These are phyloP conservation scores for Lecanicillium sp. DNA, from an alignment of 2,329 filamentous ascomycete genomes.

Conservation along the genomic window DNA sequence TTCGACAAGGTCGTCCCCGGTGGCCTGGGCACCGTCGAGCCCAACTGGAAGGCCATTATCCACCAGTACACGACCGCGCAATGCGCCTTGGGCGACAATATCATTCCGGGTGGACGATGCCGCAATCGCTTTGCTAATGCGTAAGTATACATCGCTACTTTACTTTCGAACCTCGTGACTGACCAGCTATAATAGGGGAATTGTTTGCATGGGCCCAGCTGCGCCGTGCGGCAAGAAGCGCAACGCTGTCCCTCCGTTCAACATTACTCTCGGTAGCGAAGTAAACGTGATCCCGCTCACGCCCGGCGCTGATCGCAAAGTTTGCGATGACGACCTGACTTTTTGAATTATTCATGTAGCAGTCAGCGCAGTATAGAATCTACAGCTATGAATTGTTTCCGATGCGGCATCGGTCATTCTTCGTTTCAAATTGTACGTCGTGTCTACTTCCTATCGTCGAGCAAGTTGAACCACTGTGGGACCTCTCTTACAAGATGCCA, in stretches of 20 bases:
- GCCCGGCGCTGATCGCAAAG: neutral
- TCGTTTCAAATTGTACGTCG: too few relatives aligned
- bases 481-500: conserved; percentile 87
- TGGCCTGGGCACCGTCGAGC: conserved; percentile 17
- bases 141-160: neutral
- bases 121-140: conserved; percentile 8
- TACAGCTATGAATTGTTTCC: too few relatives aligned
- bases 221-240: conserved; percentile 10
- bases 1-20: conserved; percentile 20
- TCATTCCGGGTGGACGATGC: conserved; percentile 6
- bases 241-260: neutral
- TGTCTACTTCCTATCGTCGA: too few relatives aligned
- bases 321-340: too few relatives aligned
- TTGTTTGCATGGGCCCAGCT: conserved; percentile 11
- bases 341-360: too few relatives aligned
- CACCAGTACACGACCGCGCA: conserved; percentile 8
- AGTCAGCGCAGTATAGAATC: neutral
- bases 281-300: neutral
- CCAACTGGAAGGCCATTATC: conserved; percentile 14
- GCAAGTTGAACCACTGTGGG: conserved; percentile 65
- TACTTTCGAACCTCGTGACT: neutral
- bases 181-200: neutral
- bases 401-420: too few relatives aligned
- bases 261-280: neutral
- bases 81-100: conserved; percentile 1